A percentile compares a stretch with the other conserved stretches of the same genome.
Evolutionary conservation across 2,329 filamentous ascomycete species (phyloP).

Genomic region (Paecilomyces dactylethromorphus): DNA sequence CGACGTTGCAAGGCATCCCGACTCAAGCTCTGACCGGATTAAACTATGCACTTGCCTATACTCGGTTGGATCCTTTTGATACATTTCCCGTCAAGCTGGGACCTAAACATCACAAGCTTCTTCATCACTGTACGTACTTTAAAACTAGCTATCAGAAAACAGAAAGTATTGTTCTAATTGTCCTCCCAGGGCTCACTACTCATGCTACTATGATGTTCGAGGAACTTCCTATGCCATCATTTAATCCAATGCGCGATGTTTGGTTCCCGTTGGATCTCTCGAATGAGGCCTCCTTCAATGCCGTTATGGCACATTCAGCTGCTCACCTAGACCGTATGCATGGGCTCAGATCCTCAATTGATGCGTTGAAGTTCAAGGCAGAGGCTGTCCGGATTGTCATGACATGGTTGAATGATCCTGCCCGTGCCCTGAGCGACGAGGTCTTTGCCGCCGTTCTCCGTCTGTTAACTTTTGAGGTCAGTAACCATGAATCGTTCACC

Average conservation of each 20-base stretch:
- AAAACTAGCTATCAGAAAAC: neutral
- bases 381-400: constrained; percentile 31
- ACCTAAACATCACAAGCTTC: constrained; percentile 27
- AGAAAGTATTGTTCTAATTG: neutral
- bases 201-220: constrained; percentile 29
- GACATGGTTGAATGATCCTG: constrained; percentile 23
- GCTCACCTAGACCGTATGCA: constrained; percentile 32
- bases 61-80: constrained; percentile 29
- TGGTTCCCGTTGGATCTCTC: constrained; percentile 36
- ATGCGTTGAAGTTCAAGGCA: constrained; percentile 23
- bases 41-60: constrained; percentile 20
- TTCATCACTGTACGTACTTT: constrained; percentile 28
- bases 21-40: constrained; percentile 16
- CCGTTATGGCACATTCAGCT: constrained; percentile 36
- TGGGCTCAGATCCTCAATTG: constrained; percentile 15
- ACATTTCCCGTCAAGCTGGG: constrained; percentile 27
- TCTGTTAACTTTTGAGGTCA: constrained; percentile 27
- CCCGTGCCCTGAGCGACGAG: constrained; percentile 25
- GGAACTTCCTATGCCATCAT: constrained; percentile 15
- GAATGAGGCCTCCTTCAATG: constrained; percentile 36
- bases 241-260: constrained; percentile 36
- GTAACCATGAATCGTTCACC: neutral
- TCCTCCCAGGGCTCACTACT: constrained; percentile 19
- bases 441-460: constrained; percentile 25
- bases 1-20: neutral